These are phyloP conservation scores for Nyssa sinensis DNA, from an alignment of 148 eudicot genomes.

Conservation along the genomic window DNA sequence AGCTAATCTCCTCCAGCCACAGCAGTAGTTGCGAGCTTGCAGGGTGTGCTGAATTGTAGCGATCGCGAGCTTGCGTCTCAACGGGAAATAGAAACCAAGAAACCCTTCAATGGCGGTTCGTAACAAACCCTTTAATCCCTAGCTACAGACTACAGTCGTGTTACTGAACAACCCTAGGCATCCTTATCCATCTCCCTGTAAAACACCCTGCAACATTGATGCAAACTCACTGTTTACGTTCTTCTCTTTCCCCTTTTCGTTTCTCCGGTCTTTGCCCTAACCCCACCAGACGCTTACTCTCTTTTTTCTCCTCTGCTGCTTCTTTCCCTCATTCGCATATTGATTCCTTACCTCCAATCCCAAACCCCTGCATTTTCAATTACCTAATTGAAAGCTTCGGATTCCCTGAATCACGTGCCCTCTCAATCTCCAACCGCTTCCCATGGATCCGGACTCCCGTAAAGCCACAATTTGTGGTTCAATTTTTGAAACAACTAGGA, in stretches of 20 bases:
- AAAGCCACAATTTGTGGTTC: slow-evolving; percentile 5
- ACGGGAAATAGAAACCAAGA: too few relatives aligned
- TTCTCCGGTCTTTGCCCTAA: neutral
- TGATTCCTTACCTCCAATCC: neutral
- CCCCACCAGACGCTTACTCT: neutral
- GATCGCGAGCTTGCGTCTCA: too few relatives aligned
- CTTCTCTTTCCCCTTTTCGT: neutral
- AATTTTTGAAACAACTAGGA: slow-evolving; percentile 3
- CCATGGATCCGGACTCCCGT: neutral
- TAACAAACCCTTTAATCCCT: too few relatives aligned
- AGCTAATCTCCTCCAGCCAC: too few relatives aligned
- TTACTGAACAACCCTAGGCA: too few relatives aligned
- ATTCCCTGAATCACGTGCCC: slow-evolving; percentile 1
- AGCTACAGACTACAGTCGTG: too few relatives aligned
- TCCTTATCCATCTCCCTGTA: too few relatives aligned
- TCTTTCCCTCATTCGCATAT: neutral
- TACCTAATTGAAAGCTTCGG: neutral
- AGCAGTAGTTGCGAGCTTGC: too few relatives aligned
- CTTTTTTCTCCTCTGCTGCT: slow-evolving; percentile 1
- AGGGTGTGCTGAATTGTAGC: too few relatives aligned
- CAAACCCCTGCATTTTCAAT: neutral
- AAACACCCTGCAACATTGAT: neutral
- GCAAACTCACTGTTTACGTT: neutral
- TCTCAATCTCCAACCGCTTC: neutral
- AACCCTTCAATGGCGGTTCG: too few relatives aligned